Conservation (phyloP, 768 basidiomycete genomes). For the Boletus reticulatus region DNA sequence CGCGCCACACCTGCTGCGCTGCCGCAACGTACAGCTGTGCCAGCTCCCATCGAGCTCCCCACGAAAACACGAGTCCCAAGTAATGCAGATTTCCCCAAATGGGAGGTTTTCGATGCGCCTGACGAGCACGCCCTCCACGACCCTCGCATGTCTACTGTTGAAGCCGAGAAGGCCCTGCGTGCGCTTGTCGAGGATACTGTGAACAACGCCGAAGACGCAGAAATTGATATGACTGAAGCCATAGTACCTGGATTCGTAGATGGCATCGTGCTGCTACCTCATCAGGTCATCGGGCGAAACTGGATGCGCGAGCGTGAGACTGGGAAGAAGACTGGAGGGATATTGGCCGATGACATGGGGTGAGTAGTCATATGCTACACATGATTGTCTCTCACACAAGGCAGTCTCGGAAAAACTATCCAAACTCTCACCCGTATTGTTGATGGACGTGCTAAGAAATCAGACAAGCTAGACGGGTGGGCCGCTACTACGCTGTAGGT, state of each 20-base stretch:
- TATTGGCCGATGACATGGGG: conserved; percentile 93
- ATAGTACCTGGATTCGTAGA: conserved; percentile 76
- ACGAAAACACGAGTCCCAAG: conserved; percentile 17
- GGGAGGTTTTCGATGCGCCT: conserved; percentile 33
- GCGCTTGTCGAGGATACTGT: conserved; percentile 72
- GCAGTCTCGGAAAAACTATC: conserved; percentile 84
- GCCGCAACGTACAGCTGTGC: conserved; percentile 25
- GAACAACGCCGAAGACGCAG: conserved; percentile 46
- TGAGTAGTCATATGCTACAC: conserved; percentile 26
- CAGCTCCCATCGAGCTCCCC: conserved; percentile 33
- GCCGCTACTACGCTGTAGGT: conserved; percentile 64
- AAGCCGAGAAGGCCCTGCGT: conserved; percentile 75
- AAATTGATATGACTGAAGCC: conserved; percentile 61
- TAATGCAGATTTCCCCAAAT: conserved; percentile 10
- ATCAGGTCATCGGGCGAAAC: conserved; percentile 79
- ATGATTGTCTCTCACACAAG: conserved; percentile 4
- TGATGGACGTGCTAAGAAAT: conserved; percentile 69
- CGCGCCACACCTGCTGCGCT: conserved; percentile 15
- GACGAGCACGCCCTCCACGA: conserved; percentile 27
- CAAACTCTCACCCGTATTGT: conserved; percentile 87
- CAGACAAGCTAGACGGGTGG: conserved; percentile 72
- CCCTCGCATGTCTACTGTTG: conserved; percentile 41
- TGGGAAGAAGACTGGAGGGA: conserved; percentile 79
- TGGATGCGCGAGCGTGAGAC: conserved; percentile 90
- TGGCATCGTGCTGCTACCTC: conserved; percentile 70